These are phyloP conservation scores for Solanum virginianum DNA, from an alignment of 257 asterid genomes.

Conservation along the genomic window DNA sequence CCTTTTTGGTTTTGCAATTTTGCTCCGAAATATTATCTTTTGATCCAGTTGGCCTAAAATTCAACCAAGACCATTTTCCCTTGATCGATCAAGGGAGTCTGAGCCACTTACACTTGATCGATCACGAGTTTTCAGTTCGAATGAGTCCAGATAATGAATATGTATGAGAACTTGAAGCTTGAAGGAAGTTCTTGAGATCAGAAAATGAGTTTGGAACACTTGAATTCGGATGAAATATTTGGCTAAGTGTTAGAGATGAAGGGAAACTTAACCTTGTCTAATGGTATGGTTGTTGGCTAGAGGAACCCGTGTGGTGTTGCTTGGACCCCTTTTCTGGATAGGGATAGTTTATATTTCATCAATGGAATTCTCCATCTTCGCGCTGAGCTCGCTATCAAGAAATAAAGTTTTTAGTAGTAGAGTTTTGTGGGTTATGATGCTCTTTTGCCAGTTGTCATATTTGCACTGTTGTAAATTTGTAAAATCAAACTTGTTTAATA, in stretches of 20 bases:
- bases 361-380: constrained; percentile 68
- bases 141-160: constrained; percentile 36
- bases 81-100: too few species aligned
- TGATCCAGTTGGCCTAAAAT: too few species aligned
- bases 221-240: too few species aligned
- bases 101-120: constrained; percentile 50
- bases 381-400: constrained; percentile 53
- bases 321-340: constrained; percentile 58
- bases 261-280: constrained; percentile 48
- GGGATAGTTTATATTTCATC: constrained; percentile 50
- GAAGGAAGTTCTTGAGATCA: too few species aligned
- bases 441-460: neutral
- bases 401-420: neutral
- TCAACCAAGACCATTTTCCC: too few species aligned
- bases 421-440: neutral
- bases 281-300: constrained; percentile 66
- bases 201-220: too few species aligned
- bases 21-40: too few species aligned
- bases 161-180: too few species aligned
- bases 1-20: too few species aligned
- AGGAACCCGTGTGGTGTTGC: constrained; percentile 43
- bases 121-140: constrained; percentile 58
- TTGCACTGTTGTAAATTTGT: neutral
- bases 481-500: neutral
- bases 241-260: too few species aligned